Base-by-base conservation (phyloP, 169 alveolate genomes). In the Theileria parva region DNA sequence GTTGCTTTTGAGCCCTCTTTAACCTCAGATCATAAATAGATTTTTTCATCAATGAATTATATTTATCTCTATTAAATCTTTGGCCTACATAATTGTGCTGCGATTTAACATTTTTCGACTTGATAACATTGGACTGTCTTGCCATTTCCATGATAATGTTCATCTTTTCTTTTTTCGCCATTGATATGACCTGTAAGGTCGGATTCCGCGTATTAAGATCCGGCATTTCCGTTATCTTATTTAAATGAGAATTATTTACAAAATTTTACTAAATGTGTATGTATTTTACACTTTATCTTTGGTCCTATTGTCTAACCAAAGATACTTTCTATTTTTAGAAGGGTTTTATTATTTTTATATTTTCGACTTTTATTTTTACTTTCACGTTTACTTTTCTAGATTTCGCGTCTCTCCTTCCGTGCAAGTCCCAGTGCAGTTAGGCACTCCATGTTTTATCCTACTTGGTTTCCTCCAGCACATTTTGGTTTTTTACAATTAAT, bases 381-480 rank as follows among this genome's bases (percentile, higher is more conserved):
- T 63, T 63, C 23, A 7, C 2, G 23, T 15, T 63, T 27, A 25
- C 15, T 63, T 15, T 63, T 15, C 39, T 30, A 25, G 51, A 27
- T 63, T 63, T 39, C 25, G 23, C 71, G 53, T 63, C 23, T 63
- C 71, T 63, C 5, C 28, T 28, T 59, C 37, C 50, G 71, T 63
- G 71, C 71, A 63, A 27, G 39, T 63, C 32, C 39, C 71, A n/a
- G 71, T 63, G 71, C 71, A 63, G 71, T 15, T 21, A 63, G 71
- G 71, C 71, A 21, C 39, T 21, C 25, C 23, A 32, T 63, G 53
- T 34, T 63, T 63, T 39, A 19, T 7, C 32, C 71, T 63, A 28
- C 19, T 21, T n/a, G 21, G 28, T 63, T 21, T 63, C 25, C 39
- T 63, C n/a, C 50, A 9, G 27, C 50, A 27, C 50, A 63, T 63